These are phyloP conservation scores for Aspergillus fumigatiaffinis DNA, from an alignment of 2,329 filamentous ascomycete species.

Conservation along the genomic window DNA sequence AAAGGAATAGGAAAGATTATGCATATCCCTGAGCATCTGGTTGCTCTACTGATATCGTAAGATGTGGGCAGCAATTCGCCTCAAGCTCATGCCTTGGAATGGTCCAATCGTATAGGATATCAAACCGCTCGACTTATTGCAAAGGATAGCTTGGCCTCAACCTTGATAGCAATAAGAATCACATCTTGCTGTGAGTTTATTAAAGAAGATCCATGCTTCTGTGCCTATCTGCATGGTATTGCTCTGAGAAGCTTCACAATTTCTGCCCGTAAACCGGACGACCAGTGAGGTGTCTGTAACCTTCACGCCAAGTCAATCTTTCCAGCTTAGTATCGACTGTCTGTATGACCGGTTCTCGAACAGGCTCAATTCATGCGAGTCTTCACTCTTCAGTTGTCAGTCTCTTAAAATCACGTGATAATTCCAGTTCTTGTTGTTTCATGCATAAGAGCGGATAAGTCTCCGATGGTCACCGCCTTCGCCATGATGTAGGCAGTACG, in stretches of 20 bases:
- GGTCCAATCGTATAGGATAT: background rate
- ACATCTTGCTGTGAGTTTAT: no score
- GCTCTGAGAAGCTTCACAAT: no score
- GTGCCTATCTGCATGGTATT: no score
- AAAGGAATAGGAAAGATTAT: no score
- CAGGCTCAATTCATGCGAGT: background rate
- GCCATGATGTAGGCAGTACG: background rate
- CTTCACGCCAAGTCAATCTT: background rate
- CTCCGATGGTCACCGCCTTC: background rate
- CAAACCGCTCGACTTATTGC: background rate
- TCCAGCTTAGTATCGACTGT: background rate
- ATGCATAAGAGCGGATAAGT: background rate
- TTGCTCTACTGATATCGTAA: no score
- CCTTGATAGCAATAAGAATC: background rate
- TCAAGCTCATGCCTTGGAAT: background rate
- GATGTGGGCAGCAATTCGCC: no score
- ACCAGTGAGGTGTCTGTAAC: no score
- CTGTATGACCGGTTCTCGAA: background rate
- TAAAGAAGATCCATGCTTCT: no score
- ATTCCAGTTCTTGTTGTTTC: no score
- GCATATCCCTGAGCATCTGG: no score
- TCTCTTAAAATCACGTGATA: no score
- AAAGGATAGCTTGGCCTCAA: background rate
- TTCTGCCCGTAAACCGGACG: no score
- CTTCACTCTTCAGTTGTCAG: background rate